Evolutionary conservation across 352 stramenopile genomes (phyloP), one percentile per base, ranked within the genome.

Genomic region (Globisporangium heterothallicum): DNA sequence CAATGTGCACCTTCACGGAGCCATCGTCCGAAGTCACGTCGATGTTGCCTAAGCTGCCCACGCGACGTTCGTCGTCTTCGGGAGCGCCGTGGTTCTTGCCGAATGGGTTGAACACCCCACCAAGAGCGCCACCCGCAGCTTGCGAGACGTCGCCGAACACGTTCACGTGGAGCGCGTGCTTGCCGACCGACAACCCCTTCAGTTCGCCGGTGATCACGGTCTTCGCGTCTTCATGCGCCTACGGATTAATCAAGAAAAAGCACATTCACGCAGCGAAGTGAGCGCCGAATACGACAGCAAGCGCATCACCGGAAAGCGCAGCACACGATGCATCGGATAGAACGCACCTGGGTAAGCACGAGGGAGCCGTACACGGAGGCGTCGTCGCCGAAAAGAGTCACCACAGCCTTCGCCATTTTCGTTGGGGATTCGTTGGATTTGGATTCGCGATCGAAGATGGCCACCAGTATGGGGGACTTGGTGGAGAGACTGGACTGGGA

Each of bases 71-170:
- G 49, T 98, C 94, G 69, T 98, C 95, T 45, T 97, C 84, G 4
- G 96, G 95, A 12, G 74, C 84, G 36, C 96, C 96, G 72, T 99
- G 96, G 73, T 96, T 98, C 76, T 98, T 98, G 78, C 94, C 94
- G 71, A 98, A 98, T 45, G 95, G 96, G 76, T 99, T 99, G 80
- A 98, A 99, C 44, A 98, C 95, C 47, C 88, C 85, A 48, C 94
- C 95, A 49, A 88, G 79, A 13, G 78, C 71, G 25, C 63, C 72
- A 52, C 77, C 78, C 6, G 72, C 70, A 0, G 75, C 62, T 64
- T 97, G 79, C 36, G 84, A 94, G 42, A 98, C 80, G 61, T 99
- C 94, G 30, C 95, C 95, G 64, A 97, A 98, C 27, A 96, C 82
- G 71, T 98, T 97, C 44, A 98, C 79, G 60, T 97, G 87, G 55